Conservation (phyloP, 495 filamentous ascomycete species). For the Annulohypoxylon stygium region DNA sequence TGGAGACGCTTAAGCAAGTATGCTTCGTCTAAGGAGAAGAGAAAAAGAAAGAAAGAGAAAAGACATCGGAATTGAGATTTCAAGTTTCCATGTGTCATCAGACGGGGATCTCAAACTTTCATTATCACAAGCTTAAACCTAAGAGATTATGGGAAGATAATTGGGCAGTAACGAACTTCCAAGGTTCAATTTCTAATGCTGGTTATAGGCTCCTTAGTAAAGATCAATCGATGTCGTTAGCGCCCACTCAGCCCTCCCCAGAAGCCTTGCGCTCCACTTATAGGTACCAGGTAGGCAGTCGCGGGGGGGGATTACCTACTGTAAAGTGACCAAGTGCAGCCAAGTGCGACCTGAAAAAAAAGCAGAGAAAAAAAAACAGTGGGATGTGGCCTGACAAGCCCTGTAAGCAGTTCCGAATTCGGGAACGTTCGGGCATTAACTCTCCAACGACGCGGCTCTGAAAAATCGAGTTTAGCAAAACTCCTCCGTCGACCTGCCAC, state of each 20-base stretch:
- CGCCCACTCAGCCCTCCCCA: constrained; percentile 37
- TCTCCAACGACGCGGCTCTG: constrained; percentile 37
- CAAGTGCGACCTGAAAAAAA: constrained; percentile 3
- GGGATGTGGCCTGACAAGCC: constrained; percentile 46
- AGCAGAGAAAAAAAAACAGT: constrained; percentile 36
- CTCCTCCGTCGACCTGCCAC: constrained; percentile 29
- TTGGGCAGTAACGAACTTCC: constrained; percentile 16
- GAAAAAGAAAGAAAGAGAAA: background rate
- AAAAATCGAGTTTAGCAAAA: constrained; percentile 27
- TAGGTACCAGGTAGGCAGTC: constrained; percentile 10
- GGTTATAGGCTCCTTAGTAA: constrained; percentile 39
- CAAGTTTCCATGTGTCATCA: constrained; percentile 1
- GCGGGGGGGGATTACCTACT: constrained; percentile 5
- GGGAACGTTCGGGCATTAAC: constrained; percentile 44
- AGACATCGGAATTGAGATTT: background rate
- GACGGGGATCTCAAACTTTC: background rate
- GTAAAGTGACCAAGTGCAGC: background rate
- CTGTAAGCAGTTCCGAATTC: constrained; percentile 46
- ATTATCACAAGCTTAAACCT: constrained; percentile 7
- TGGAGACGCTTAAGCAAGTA: background rate
- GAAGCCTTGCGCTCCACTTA: constrained; percentile 32
- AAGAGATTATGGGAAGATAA: background rate
- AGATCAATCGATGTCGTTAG: constrained; percentile 16
- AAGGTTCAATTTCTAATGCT: constrained; percentile 25
- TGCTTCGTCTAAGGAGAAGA: background rate